Evolutionary conservation across 1,139 yeast species (phyloP).

Genomic region (Pichia cactophila): DNA sequence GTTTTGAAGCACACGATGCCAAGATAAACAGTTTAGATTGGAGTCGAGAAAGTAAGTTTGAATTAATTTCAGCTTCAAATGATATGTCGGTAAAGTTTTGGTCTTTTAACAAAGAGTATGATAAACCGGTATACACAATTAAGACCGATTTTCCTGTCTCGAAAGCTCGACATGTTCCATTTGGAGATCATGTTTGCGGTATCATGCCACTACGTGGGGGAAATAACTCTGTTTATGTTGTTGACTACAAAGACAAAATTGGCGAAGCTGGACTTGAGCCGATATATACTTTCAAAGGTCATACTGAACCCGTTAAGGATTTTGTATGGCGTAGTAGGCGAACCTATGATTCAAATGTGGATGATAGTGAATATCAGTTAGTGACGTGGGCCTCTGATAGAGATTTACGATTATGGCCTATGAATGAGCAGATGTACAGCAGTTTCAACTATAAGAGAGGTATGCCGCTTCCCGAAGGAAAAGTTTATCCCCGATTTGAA

Average conservation of each 20-base stretch:
- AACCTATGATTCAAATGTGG: constrained; percentile 34
- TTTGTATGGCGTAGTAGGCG: constrained; percentile 76
- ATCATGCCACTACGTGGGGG: constrained; percentile 92
- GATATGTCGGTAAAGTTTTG: constrained; percentile 84
- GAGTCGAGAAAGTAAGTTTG: constrained; percentile 49
- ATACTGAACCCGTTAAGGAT: constrained; percentile 76
- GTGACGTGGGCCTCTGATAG: constrained; percentile 93
- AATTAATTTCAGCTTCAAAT: constrained; percentile 73
- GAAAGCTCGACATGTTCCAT: constrained; percentile 81
- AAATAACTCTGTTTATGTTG: constrained; percentile 60
- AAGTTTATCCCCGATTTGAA: constrained; percentile 36
- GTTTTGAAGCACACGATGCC: constrained; percentile 66
- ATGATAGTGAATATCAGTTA: constrained; percentile 76
- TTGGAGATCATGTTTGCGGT: constrained; percentile 79
- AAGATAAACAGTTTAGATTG: constrained; percentile 88
- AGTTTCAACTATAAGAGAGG: constrained; percentile 45
- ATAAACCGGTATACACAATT: constrained; percentile 51
- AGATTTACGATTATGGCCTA: constrained; percentile 79
- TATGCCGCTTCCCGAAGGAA: constrained; percentile 25
- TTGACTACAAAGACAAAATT: constrained; percentile 40
- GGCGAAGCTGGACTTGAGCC: constrained; percentile 44
- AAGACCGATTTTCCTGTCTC: constrained; percentile 78
- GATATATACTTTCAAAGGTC: constrained; percentile 65
- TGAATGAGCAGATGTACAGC: constrained; percentile 50
- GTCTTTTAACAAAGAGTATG: constrained; percentile 45